Percentiles rank a stretch among this genome's conserved stretches.
phyloP scores from a whole-genome alignment of 176 grass and related monocot genomes.

The Bolboschoenus planiculmis region DNA sequence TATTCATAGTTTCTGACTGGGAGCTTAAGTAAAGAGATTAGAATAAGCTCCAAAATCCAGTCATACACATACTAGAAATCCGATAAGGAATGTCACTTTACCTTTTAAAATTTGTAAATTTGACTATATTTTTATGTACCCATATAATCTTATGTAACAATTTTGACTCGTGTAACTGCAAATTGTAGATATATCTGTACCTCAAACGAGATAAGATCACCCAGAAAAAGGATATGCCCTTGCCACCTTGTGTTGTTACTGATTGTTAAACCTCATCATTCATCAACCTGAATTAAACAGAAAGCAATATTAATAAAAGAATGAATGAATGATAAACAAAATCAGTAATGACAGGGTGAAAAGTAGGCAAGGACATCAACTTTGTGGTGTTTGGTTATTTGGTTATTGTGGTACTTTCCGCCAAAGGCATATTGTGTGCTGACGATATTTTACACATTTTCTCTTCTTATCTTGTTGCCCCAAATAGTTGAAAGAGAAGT shows the following conservation, averaged over 20 bases:
- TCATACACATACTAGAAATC: neutral
- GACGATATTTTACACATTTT: neutral
- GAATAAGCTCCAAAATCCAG: neutral
- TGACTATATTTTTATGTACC: neutral
- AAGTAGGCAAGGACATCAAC: neutral
- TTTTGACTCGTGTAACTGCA: neutral
- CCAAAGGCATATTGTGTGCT: neutral
- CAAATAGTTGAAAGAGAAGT: neutral
- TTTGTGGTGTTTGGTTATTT: neutral
- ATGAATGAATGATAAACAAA: neutral
- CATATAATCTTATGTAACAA: neutral
- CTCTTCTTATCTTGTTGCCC: neutral
- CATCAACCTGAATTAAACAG: no score
- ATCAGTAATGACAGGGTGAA: neutral
- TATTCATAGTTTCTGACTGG: no score
- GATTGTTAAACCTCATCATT: no score
- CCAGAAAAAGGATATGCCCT: no score
- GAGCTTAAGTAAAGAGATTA: neutral
- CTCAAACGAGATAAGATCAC: no score
- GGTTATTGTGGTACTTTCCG: neutral
- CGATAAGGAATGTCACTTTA: neutral
- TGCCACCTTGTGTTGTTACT: neutral
- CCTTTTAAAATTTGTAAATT: neutral
- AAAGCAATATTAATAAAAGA: no score
- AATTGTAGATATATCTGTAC: neutral